Base-by-base conservation (phyloP, 2,329 filamentous ascomycete genomes). In the Cordyceps cateniannulata region DNA sequence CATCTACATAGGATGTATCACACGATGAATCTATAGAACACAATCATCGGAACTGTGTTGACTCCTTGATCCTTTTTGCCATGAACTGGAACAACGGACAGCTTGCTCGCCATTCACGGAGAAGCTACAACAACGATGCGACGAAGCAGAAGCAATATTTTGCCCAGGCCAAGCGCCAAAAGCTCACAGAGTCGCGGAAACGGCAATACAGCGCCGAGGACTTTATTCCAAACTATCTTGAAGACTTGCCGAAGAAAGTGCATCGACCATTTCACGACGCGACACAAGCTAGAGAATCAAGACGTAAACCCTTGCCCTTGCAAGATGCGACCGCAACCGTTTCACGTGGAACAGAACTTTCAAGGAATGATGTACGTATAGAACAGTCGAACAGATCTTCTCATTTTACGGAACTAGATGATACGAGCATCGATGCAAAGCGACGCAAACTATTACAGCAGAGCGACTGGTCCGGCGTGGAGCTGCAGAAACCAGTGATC, bases 1-100 rank as follows among this genome's bases (percentile, higher is more conserved):
- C 35, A 63, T 47, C 54, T 62, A n/a, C 25, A 51, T 47, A 38
- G 25, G 32, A 18, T 32, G 22, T 38, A 48, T 14, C 35, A 18
- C 8, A 22, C 24, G n/a, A 53, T 60, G 9, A 53, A 27, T 51
- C 9, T 18, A 44, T 22, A 5, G 29, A 3, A 6, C 32, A 24
- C 6, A 38, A n/a, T 45, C 6, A 8, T 20, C 9, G 9, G 9
- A 47, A 10, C 5, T 25, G 3, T 29, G n/a, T 44, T 1, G 12
- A 18, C 16, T n/a, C 14, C 27, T 27, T 29, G 3, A 24, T 5
- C n/a, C 42, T 22, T 32, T 42, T 22, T 32, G 65, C 35, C 47
- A 78, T 78, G 76, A 78, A 78, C 64, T 77, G 76, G 75, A 77
- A 71, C 2, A 73, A 74, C 63, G 73, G 74, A 10, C 63, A 68